Conservation (phyloP, 192 early-diverging fungal genomes). For the Geosiphon pyriformis region DNA sequence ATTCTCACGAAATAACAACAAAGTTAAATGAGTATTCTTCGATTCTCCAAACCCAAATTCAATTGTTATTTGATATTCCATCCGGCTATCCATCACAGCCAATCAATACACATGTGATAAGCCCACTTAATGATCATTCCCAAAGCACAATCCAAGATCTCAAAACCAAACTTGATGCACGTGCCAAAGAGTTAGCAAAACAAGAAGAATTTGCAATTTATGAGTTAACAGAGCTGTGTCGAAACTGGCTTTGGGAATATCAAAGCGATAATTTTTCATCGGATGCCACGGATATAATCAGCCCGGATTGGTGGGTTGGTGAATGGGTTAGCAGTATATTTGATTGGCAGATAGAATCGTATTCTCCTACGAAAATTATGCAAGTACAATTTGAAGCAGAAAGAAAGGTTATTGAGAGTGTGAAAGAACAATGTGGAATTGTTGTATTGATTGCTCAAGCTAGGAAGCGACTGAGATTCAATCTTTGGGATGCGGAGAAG, state of each 20-base stretch:
- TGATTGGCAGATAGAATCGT: slow-evolving; percentile 17
- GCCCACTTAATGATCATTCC: not conserved
- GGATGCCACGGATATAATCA: not conserved
- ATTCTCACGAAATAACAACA: too few relatives aligned
- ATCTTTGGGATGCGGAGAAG: slow-evolving; percentile 22
- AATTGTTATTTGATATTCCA: slow-evolving; percentile 16
- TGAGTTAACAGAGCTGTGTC: slow-evolving; percentile 7
- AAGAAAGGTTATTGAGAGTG: slow-evolving; percentile 4
- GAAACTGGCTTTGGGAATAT: slow-evolving; percentile 19
- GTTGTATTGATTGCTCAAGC: slow-evolving; percentile 3
- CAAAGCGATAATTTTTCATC: not conserved
- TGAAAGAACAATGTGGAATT: slow-evolving; percentile 1
- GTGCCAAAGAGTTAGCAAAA: slow-evolving; percentile 2
- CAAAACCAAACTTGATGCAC: not conserved
- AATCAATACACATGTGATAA: not conserved
- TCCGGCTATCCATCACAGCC: not conserved
- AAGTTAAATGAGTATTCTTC: too few relatives aligned
- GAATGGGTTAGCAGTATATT: not conserved
- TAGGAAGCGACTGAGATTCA: not conserved
- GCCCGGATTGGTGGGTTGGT: not conserved
- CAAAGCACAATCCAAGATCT: not conserved
- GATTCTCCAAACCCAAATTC: not conserved
- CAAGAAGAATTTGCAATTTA: slow-evolving; percentile 22
- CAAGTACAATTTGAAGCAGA: slow-evolving; percentile 14
- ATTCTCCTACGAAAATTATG: slow-evolving; percentile 14